A percentile compares a stretch with the other conserved stretches of the same genome.
Conservation (phyloP, 768 basidiomycete species). For the Tephrocybe sp. region DNA sequence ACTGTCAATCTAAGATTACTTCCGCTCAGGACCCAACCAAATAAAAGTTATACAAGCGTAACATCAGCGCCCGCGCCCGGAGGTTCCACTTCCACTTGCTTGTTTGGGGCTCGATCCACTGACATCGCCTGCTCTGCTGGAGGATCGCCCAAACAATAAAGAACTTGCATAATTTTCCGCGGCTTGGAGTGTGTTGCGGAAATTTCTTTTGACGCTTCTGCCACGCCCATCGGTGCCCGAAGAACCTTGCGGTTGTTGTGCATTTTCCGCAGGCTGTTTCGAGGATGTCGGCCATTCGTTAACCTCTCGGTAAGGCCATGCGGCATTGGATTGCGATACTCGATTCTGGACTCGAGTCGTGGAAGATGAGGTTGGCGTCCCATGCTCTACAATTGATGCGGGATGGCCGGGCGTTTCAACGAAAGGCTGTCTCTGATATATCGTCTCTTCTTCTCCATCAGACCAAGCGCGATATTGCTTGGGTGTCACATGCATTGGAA, state of each 20-base stretch:
- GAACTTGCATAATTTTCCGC: conserved; percentile 71
- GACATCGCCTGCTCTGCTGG: conserved; percentile 21
- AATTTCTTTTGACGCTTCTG: conserved; percentile 61
- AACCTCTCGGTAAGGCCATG: conserved; percentile 47
- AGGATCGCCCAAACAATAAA: conserved; percentile 60
- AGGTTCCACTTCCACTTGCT: conserved; percentile 11
- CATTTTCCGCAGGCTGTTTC: conserved; percentile 34
- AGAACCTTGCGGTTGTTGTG: conserved; percentile 34
- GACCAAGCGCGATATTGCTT: conserved; percentile 5
- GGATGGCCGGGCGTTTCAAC: conserved; percentile 1
- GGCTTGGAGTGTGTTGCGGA: conserved; percentile 66
- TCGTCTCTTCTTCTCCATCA: conserved; percentile 7
- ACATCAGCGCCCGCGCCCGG: conserved; percentile 10
- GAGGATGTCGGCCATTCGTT: conserved; percentile 31
- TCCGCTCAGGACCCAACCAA: no score
- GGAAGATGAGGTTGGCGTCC: conserved; percentile 1
- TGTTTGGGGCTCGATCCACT: conserved; percentile 11
- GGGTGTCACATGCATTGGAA: conserved; percentile 14
- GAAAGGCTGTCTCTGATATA: conserved; percentile 9
- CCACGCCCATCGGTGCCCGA: conserved; percentile 46
- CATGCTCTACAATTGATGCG: background rate
- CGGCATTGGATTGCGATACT: conserved; percentile 1
- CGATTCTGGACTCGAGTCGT: background rate
- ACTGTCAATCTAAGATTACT: no score
- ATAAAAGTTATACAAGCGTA: no score